A percentile compares a stretch with the other conserved stretches of the same genome.
Evolutionary conservation across 352 stramenopile genomes (phyloP).

Genomic region (Pythium apleroticum): DNA sequence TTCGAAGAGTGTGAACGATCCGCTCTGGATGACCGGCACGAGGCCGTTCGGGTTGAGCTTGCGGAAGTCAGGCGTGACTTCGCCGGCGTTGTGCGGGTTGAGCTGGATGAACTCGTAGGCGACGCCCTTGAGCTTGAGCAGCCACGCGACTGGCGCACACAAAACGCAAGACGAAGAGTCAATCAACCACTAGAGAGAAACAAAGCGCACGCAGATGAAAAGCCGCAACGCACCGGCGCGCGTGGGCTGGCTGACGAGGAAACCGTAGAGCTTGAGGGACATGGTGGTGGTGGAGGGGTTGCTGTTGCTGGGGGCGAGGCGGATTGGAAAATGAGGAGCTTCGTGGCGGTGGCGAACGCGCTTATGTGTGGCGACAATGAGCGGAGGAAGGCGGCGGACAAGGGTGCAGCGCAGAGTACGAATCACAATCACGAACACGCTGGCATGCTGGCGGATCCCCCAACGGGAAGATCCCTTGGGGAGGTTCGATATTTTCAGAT

Average conservation of each 20-base stretch:
- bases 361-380: too few species aligned
- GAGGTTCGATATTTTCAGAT: too few species aligned
- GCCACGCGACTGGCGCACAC: slow-evolving; percentile 38
- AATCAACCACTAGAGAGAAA: too few species aligned
- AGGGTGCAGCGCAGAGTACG: too few species aligned
- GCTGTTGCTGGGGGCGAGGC: background rate
- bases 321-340: too few species aligned
- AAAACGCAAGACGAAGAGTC: too few species aligned
- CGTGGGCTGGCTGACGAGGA: slow-evolving; percentile 18
- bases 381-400: too few species aligned
- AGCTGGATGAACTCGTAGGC: slow-evolving; percentile 37
- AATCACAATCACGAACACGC: too few species aligned
- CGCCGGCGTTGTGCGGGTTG: background rate
- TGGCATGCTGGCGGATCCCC: too few species aligned
- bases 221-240: slow-evolving; percentile 10
- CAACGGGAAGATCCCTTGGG: too few species aligned
- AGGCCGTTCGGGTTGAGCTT: slow-evolving; percentile 45
- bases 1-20: slow-evolving; percentile 49
- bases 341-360: too few species aligned
- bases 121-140: slow-evolving; percentile 39
- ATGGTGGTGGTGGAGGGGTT: slow-evolving; percentile 2
- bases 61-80: slow-evolving; percentile 37
- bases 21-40: slow-evolving; percentile 36
- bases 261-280: slow-evolving; percentile 20
- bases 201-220: too few species aligned